phyloP scores from a whole-genome alignment of 345 rosid species.

The Salix koriyanagi region DNA sequence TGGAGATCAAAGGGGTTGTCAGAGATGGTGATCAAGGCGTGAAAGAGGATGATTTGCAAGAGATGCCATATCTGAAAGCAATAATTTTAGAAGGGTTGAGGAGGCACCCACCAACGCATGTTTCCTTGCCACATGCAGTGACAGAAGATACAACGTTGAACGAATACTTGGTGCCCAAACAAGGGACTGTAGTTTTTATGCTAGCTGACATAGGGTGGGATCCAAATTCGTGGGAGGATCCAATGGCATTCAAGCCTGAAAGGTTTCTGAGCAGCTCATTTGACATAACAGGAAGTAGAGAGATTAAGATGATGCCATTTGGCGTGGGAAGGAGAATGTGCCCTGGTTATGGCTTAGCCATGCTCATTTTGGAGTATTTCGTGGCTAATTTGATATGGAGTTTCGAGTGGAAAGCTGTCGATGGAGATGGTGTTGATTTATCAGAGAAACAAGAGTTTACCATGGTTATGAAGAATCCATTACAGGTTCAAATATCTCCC shows the following conservation, averaged over 20 bases:
- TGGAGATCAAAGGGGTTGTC: constrained; percentile 10
- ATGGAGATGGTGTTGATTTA: constrained; percentile 4
- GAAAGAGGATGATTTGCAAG: constrained; percentile 2
- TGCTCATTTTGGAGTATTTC: constrained; percentile 20
- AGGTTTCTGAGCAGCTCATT: constrained; percentile 4
- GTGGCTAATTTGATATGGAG: constrained; percentile 17
- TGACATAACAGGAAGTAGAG: constrained; percentile 11
- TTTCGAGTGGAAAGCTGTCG: constrained; percentile 11
- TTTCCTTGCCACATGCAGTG: constrained; percentile 8
- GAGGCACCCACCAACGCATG: constrained; percentile 9
- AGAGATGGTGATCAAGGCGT: not conserved
- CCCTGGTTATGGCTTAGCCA: constrained; percentile 11
- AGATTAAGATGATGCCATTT: constrained; percentile 22
- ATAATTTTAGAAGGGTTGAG: constrained; percentile 8
- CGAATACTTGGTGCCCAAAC: not conserved
- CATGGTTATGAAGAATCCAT: constrained; percentile 1
- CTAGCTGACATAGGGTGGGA: constrained; percentile 15
- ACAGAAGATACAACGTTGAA: constrained; percentile 4
- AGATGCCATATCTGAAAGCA: constrained; percentile 12
- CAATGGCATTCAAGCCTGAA: constrained; percentile 16
- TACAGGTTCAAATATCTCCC: not conserved
- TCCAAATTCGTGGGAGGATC: constrained; percentile 17
- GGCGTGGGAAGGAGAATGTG: constrained; percentile 19
- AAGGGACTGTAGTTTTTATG: constrained; percentile 1
- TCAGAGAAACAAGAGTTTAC: constrained; percentile 5